Conservation (phyloP, 2,329 filamentous ascomycete genomes). For the Diaporthe sp. region DNA sequence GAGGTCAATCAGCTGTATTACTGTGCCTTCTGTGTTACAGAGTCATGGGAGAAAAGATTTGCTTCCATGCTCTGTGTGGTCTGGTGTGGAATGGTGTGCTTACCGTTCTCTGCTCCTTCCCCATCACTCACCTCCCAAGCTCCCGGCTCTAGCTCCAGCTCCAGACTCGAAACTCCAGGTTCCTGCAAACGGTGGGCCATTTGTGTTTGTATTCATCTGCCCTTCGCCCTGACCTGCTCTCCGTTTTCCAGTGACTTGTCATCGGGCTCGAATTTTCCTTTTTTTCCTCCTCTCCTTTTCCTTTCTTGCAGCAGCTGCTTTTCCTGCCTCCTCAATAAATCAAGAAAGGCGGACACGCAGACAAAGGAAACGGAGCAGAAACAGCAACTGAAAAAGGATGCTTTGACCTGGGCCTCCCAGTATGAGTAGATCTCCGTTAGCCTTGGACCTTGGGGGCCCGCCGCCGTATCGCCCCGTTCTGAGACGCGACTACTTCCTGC, state of each 20-base stretch:
- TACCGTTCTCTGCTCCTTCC: background rate
- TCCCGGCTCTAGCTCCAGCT: background rate
- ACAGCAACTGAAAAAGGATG: constrained; percentile 13
- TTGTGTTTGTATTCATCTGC: background rate
- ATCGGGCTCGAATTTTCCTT: background rate
- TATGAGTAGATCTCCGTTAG: constrained; percentile 23
- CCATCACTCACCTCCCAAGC: background rate
- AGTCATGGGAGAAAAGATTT: background rate
- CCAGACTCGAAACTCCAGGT: background rate
- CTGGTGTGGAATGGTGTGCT: background rate
- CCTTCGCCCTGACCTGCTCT: background rate
- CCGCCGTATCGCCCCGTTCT: constrained; percentile 2
- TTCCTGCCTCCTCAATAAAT: background rate
- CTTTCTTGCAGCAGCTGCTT: constrained; percentile 4
- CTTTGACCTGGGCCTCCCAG: background rate
- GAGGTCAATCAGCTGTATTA: background rate
- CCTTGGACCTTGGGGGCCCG: constrained; percentile 2
- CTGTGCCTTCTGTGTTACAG: background rate
- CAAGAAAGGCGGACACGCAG: background rate
- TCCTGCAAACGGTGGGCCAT: background rate
- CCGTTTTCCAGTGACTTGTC: background rate
- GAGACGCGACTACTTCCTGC: background rate
- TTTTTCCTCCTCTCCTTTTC: background rate
- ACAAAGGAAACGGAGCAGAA: background rate
- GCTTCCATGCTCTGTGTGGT: background rate